Evolutionary conservation across 805 yeast species (phyloP).

Genomic region (Clavispora carvajalis): DNA sequence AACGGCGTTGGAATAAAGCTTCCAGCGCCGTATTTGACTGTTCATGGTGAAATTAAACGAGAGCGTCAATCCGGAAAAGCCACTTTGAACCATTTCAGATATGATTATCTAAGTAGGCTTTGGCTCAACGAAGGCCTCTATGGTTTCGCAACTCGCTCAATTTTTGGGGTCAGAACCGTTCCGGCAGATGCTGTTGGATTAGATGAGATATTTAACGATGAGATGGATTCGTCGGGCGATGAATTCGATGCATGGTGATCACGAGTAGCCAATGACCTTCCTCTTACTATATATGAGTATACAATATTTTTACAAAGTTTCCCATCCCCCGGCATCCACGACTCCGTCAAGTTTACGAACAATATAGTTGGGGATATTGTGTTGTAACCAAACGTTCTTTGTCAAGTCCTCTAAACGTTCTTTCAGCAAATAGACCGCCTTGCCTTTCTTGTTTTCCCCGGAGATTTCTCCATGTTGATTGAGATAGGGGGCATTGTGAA

Average conservation of each 20-base stretch:
- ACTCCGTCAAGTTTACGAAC: conserved; percentile 76
- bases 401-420: conserved; percentile 62
- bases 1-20: conserved; percentile 28
- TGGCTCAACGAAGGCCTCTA: conserved; percentile 61
- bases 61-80: conserved; percentile 55
- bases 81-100: conserved; percentile 47
- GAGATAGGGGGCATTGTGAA: conserved; percentile 75
- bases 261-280: neutral
- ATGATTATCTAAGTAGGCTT: conserved; percentile 47
- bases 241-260: neutral
- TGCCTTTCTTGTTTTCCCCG: conserved; percentile 63
- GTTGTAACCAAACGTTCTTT: conserved; percentile 69
- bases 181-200: conserved; percentile 3
- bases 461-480: conserved; percentile 86
- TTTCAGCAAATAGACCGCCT: conserved; percentile 62
- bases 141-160: conserved; percentile 37
- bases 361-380: conserved; percentile 69
- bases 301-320: conserved; percentile 48
- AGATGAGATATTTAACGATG: conserved; percentile 9
- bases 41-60: conserved; percentile 69
- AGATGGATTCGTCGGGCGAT: conserved; percentile 3
- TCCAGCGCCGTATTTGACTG: conserved; percentile 67
- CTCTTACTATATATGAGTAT: neutral
- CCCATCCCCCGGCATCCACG: conserved; percentile 95
- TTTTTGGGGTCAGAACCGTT: conserved; percentile 18